Evolutionary conservation across 2,329 filamentous ascomycete genomes (phyloP), one percentile per base, ranked within the genome.

Genomic region (Fusarium setosum): DNA sequence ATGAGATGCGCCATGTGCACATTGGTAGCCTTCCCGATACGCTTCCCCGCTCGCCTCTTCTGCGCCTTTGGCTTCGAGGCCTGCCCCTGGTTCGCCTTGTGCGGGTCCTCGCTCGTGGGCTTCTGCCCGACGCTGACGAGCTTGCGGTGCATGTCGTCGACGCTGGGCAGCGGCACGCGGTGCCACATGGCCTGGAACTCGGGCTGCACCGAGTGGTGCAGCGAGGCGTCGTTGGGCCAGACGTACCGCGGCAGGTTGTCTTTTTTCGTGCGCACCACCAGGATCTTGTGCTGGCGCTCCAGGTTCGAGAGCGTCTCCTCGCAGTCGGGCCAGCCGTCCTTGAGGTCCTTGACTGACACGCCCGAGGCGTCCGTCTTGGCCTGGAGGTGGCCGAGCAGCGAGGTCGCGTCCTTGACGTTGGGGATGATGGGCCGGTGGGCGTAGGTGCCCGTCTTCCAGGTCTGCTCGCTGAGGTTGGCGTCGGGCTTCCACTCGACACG

Each of bases 271-370:
- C 94, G 88, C 20, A 93, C 92, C 6, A 97, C 93, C 32, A 98
- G 84, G 42, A 98, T 84, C 77, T 91, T 90, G 73, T 94, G 90
- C 75, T 92, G 87, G 37, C 80, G 80, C 81, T 97, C 95, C 50
- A 99, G 85, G 69, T 87, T 84, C 64, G 91, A 87, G 75, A 99
- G 91, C 10, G 91, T 87, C 18, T 90, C 87, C 61, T 94, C 89
- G 73, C 93, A 96, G 71, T 91, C 90, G 21, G 91, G 89, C 96
- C 96, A 99, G 65, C 96, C 96, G 76, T 99, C 96, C 79, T 97
- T 97, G 63, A 99, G 86, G 72, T 97, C 94, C 76, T 93, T 94
- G 64, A 98, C 93, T 34, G 85, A 86, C 54, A 98, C 87, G 12
- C 93, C 93, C 67, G 91, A 89, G 2, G 93, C 92, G 59, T 94